Base-by-base conservation (phyloP, 2,329 filamentous ascomycete species). In the Cladosporium velox region DNA sequence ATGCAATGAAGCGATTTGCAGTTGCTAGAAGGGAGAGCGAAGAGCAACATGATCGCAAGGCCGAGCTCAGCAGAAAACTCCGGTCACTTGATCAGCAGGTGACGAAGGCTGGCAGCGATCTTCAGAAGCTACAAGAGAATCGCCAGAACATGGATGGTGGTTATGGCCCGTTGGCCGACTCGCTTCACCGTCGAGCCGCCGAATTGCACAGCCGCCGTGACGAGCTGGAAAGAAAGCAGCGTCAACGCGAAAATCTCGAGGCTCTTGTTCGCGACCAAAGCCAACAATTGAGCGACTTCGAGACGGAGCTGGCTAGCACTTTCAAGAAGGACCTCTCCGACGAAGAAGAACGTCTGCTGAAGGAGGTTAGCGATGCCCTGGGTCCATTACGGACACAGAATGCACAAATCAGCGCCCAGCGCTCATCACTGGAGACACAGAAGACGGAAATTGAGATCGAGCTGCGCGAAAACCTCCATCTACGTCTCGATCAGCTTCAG, bases 261-360 rank as follows among this genome's bases (percentile, higher is more conserved):
- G 87, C 88, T 15, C 71, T 76, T 10, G 77, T 83, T 44, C 79
- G 77, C 35, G 72, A 78, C 49, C 85, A 96, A 63, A 86, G 89
- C 59, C 90, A 92, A 67, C 91, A 91, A 70, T 84, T 96, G 65
- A 85, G 84, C 58, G 89, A 90, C 7, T 91, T 93, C 75, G 89
- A 97, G 77, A 84, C 88, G 2, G 96, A 99, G 77, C 79, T 97
- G 65, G 84, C 85, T 18, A 91, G 92, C 0, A 90, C 96, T 28
- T 99, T 98, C 82, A 96, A 96, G 81, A 97, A 97, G 79, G 90
- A 90, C 14, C 83, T 99, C 59, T 91, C 90, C 11, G 81, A 86
- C 8, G 87, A 89, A n/a, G 96, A 99, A 78, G 94, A 98, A 77
- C 83, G 84, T 49, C 89, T 91, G 73, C 84, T 99, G 4, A 90